Conservation (phyloP, 2,329 filamentous ascomycete genomes). For the Penicillium polonicum region DNA sequence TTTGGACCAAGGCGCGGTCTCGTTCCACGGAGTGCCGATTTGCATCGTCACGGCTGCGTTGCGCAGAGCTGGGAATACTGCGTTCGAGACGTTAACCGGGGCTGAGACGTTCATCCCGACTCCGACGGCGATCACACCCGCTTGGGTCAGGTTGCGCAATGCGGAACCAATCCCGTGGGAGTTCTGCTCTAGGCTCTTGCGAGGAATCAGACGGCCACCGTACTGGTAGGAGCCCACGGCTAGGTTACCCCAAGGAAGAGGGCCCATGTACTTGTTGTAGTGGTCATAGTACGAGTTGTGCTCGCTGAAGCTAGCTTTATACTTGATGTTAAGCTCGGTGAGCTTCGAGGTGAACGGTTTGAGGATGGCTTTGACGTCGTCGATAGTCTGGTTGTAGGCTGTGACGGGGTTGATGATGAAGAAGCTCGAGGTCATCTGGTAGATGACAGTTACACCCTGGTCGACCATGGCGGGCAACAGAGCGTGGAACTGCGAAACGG, state of each 20-base stretch:
- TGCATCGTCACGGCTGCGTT: slow-evolving; percentile 40
- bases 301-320: slow-evolving; percentile 29
- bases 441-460: slow-evolving; percentile 51
- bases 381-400: slow-evolving; percentile 48
- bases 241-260: slow-evolving; percentile 30
- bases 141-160: slow-evolving; percentile 36
- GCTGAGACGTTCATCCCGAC: slow-evolving; percentile 42
- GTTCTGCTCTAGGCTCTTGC: slow-evolving; percentile 33
- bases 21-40: slow-evolving; percentile 38
- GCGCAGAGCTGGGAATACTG: slow-evolving; percentile 44
- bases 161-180: slow-evolving; percentile 28
- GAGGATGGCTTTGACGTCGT: slow-evolving; percentile 48
- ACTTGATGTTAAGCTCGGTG: slow-evolving; percentile 35
- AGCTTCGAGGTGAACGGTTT: slow-evolving; percentile 46
- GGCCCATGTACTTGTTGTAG: slow-evolving; percentile 35
- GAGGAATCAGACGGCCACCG: slow-evolving; percentile 39
- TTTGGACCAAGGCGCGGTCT: slow-evolving; percentile 37
- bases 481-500: slow-evolving; percentile 51
- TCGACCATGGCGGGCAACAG: slow-evolving; percentile 53
- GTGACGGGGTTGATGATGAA: slow-evolving; percentile 49
- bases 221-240: slow-evolving; percentile 30
- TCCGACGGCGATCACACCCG: slow-evolving; percentile 38
- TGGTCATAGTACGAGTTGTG: slow-evolving; percentile 37
- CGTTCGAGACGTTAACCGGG: slow-evolving; percentile 38
- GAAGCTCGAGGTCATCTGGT: slow-evolving; percentile 53